Evolutionary conservation across 495 filamentous ascomycete genomes (phyloP), one percentile per base, ranked within the genome.

Genomic region (Neurospora africana): DNA sequence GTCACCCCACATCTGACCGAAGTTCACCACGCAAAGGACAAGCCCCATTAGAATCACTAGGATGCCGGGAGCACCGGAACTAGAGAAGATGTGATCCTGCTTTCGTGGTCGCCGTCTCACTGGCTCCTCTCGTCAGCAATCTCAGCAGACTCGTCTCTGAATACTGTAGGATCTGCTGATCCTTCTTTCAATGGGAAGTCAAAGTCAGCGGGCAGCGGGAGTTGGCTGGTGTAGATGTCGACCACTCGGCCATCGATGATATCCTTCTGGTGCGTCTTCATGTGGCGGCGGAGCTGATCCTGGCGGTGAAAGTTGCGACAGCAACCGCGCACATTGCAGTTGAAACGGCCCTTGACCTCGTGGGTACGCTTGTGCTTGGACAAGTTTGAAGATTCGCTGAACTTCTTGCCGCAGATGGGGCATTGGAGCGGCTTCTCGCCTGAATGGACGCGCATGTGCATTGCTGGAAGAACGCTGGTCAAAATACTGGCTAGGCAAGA

Each of bases 331-430:
- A 82, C 79, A 0, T 76, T 73, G 69, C 87, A 89, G 8, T 74
- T 79, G 73, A 86, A 85, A 15, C 81, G 78, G n/a, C 83, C 86
- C 69, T 83, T 79, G 74, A 84, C 78, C 40, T 86, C 85, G 71
- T 86, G 82, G 15, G 82, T 87, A 43, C 83, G 84, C 40, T 83
- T 81, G 69, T 86, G 83, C 70, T 88, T 86, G 72, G 85, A 83
- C 41, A 88, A 75, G 76, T 88, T 86, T n/a, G 84, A 88, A 13
- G 86, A 87, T 71, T 88, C 86, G 69, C 83, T 82, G 71, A 88
- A 88, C 8, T 77, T 72, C 70, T 84, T 85, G 44, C 82, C 81
- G 72, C 86, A 88, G 23, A 82, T 77, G 0, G 82, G 78, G 72
- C 86, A 87, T 41, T 78, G 73, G 1, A 88, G 77, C 1, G 86